Evolutionary conservation across 345 rosid species (phyloP).

Genomic region (Citrus medica): DNA sequence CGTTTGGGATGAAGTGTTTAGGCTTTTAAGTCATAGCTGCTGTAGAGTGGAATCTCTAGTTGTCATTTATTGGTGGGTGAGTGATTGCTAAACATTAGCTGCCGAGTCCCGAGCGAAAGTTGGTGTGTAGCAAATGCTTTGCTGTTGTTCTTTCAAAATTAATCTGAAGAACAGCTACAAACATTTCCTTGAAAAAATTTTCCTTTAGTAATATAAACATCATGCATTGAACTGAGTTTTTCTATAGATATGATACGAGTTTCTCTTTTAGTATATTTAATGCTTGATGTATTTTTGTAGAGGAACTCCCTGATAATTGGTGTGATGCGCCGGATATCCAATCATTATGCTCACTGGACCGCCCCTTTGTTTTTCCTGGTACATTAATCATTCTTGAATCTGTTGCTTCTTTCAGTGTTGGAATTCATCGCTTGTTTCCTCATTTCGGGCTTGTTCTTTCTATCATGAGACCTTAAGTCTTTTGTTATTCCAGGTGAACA

Average conservation of each 20-base stretch:
- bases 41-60: background rate
- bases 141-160: background rate
- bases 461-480: slow-evolving; percentile 14
- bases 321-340: slow-evolving; percentile 52
- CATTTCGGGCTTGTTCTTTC: background rate
- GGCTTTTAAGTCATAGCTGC: background rate
- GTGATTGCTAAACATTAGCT: background rate
- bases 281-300: slow-evolving; percentile 38
- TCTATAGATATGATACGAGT: background rate
- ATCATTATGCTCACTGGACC: slow-evolving; percentile 65
- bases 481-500: slow-evolving; percentile 73
- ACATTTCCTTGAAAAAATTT: background rate
- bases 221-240: background rate
- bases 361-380: slow-evolving; percentile 95
- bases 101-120: background rate
- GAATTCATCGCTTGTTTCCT: background rate
- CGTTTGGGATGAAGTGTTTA: background rate
- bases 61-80: background rate
- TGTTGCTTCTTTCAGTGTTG: slow-evolving; percentile 14
- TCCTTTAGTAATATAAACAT: background rate
- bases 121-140: background rate
- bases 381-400: slow-evolving; percentile 13
- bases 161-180: background rate
- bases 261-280: slow-evolving; percentile 3
- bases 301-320: slow-evolving; percentile 72